A percentile compares a stretch with the other conserved stretches of the same genome.
phyloP scores from a whole-genome alignment of 2,329 filamentous ascomycete genomes.

The Arthrobotrys conoides region DNA sequence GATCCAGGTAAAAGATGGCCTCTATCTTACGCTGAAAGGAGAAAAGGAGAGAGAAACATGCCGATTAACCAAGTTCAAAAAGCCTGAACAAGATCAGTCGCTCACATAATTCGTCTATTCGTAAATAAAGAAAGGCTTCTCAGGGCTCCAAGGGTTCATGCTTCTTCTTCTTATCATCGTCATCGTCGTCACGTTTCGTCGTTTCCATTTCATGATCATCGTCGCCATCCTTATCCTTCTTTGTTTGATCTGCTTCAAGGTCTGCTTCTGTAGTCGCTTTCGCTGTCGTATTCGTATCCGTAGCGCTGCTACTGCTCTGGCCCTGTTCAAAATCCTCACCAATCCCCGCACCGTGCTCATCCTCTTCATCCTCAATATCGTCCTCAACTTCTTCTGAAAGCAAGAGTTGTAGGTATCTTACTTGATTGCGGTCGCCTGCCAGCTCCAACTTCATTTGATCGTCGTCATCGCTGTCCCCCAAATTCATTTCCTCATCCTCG shows the following conservation, averaged over 20 bases:
- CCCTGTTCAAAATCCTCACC: constrained; percentile 61
- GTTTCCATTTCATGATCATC: constrained; percentile 63
- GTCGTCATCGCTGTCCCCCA: constrained; percentile 79
- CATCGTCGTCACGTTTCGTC: constrained; percentile 40
- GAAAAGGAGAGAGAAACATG: background rate
- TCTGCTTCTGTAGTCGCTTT: constrained; percentile 28
- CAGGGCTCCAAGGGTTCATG: constrained; percentile 61
- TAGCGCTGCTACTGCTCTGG: constrained; percentile 53
- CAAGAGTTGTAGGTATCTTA: constrained; percentile 64
- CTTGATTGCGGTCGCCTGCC: constrained; percentile 64
- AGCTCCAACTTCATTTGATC: constrained; percentile 63
- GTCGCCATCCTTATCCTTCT: constrained; percentile 57
- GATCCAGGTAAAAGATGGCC: constrained; percentile 52
- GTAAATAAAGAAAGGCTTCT: constrained; percentile 37
- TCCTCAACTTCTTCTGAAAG: constrained; percentile 63
- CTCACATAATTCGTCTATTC: constrained; percentile 58
- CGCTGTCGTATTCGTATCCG: constrained; percentile 50
- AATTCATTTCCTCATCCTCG: constrained; percentile 82
- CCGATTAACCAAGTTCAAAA: constrained; percentile 54
- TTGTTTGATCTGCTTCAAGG: constrained; percentile 45
- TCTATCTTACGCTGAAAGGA: constrained; percentile 55
- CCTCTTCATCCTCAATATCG: constrained; percentile 64
- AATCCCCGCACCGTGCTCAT: constrained; percentile 62
- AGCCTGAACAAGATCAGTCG: constrained; percentile 46
- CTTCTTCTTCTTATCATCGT: constrained; percentile 55